phyloP scores from a whole-genome alignment of 2,329 filamentous ascomycete species.

The Hirsutella thompsonii region DNA sequence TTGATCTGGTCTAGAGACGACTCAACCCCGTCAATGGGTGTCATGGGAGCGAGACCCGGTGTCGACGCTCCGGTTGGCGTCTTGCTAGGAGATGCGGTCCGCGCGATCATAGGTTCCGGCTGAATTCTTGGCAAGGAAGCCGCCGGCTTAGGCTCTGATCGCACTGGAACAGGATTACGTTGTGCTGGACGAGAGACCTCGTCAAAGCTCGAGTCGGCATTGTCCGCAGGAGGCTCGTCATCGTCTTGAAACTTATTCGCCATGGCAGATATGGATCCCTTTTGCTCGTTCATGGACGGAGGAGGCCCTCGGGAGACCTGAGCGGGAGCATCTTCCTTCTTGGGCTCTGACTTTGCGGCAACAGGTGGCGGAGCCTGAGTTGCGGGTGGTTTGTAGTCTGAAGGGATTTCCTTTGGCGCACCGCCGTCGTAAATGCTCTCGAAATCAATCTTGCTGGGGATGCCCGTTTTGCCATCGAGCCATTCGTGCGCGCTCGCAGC shows the following conservation, averaged over 20 bases:
- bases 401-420: conserved; percentile 62
- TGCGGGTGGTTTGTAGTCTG: conserved; percentile 52
- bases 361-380: conserved; percentile 30
- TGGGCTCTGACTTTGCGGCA: conserved; percentile 23
- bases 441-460: conserved; percentile 87
- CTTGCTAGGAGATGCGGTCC: conserved; percentile 20
- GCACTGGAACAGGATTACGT: conserved; percentile 31
- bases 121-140: conserved; percentile 19
- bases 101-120: conserved; percentile 8
- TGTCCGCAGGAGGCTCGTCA: conserved; percentile 46
- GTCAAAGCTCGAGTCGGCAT: conserved; percentile 69
- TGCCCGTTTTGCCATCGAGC: conserved; percentile 70
- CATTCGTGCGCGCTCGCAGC: conserved; percentile 73
- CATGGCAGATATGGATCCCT: conserved; percentile 72
- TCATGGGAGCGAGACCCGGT: conserved; percentile 9
- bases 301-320: conserved; percentile 33
- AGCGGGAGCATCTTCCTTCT: conserved; percentile 30
- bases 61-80: conserved; percentile 8
- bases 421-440: conserved; percentile 83
- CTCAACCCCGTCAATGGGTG: conserved; percentile 32
- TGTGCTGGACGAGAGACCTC: conserved; percentile 67
- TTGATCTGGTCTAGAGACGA: conserved; percentile 66
- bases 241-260: conserved; percentile 78
- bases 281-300: conserved; percentile 70
- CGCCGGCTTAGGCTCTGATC: conserved; percentile 26